Base-by-base conservation (phyloP, 768 basidiomycete genomes). In the Suillus ampliporus region DNA sequence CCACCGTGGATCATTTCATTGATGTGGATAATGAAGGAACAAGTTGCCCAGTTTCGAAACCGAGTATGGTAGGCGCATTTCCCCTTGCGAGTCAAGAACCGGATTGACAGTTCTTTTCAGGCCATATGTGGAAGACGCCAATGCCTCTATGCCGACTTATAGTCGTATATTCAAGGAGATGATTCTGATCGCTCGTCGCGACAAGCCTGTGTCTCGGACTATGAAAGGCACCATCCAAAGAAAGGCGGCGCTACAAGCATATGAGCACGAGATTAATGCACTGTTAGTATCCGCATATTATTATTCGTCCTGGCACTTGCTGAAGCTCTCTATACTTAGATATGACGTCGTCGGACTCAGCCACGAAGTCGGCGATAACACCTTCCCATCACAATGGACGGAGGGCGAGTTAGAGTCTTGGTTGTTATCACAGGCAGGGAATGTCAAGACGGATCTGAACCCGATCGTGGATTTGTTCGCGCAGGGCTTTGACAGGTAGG, bases 141-240 rank as follows among this genome's bases (percentile, higher is more conserved):
- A 80, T 62, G 64, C 59, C 10, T 64, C 63, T 7, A 71, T 76
- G 0, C 80, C 79, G 0, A 68, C 74, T 1, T 78, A 75, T 61
- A 77, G 77, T 58, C 68, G 75, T 19, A 72, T 81, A 11, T 81
- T 78, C 72, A 80, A 80, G 67, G 79, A 84, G 67, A 81, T 83
- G 82, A 82, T 84, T 54, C 41, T 83, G 2, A 62, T 83, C n/a
- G 71, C 80, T 1, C 66, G 71, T 0, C 64, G 77, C 38, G 69
- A 66, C 1, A 80, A 80, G 62, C 83, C 82, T 1, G 65, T 84
- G 7, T 71, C 74, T 7, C 74, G 77, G 43, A 72, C 81, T 3
- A 76, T 68, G 5, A 72, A 72, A 52, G 71, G 67, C 28, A 72
- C 71, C 2, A 62, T 65, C 15, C 63, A 64, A 26, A 61, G 65